Evolutionary conservation across 768 basidiomycete genomes (phyloP), one percentile per base, ranked within the genome.

Genomic region (Hericium rajendrae): DNA sequence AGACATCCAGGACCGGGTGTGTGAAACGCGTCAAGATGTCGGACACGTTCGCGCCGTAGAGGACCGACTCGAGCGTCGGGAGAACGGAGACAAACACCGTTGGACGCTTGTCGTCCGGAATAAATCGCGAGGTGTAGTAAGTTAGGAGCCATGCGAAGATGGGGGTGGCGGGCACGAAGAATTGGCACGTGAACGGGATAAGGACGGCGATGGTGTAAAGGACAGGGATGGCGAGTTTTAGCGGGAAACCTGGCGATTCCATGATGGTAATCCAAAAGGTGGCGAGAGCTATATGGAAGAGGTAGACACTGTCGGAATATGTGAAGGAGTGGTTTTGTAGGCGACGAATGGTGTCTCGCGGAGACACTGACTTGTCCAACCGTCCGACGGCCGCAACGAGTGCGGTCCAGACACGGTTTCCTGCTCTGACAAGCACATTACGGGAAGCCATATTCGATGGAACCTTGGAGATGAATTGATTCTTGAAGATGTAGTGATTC

Each of bases 1-100:
- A 66, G 65, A 98, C 81, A 69, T 98, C 95, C 59, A 99, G 83
- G 46, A 91, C 63, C 15, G 94, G 90, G 67, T 95, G 91, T 10
- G 95, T 98, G 72, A 84, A 94, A 16, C 93, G 82, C 22, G 95
- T 97, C 59, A 98, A 85, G 69, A 97, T 86, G 72, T 98, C 94
- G 38, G 92, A 95, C 57, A 98, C 93, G 72, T 98, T 98, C 56
- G 94, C 95, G 2, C 97, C 97, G 69, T 97, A 98, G 4, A 98
- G 78, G 28, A 97, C 92, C 18, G 88, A 84, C 68, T 99, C 97
- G 54, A 97, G 82, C 0, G 95, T 95, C 0, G 97, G 95, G 5
- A 99, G 84, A 10, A 98, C 78, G 38, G 91, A 86, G 61, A 99
- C 95, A 56, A 89, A 93, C 26, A 97, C 90, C 24, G 78, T 72